phyloP scores from a whole-genome alignment of 257 asterid genomes.

The Osmanthus fragrans region DNA sequence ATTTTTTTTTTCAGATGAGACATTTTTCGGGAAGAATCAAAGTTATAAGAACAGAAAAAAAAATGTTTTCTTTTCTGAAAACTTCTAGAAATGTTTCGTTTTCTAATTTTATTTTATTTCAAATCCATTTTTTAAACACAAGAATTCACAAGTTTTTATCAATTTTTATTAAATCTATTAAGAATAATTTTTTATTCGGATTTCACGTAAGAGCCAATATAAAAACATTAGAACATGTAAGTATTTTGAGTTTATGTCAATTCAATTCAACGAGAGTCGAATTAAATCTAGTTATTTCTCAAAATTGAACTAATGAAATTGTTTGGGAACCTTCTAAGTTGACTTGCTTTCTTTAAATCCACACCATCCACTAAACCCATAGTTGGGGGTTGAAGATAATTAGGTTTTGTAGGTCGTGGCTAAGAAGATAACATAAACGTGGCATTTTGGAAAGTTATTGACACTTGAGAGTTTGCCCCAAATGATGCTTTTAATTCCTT shows the following conservation, averaged over 20 bases:
- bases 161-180: too few relatives aligned
- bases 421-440: background rate
- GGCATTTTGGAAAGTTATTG: background rate
- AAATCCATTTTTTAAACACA: too few relatives aligned
- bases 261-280: background rate
- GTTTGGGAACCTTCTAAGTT: background rate
- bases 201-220: too few relatives aligned
- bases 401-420: slow-evolving; percentile 22
- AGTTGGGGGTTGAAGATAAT: background rate
- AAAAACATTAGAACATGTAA: too few relatives aligned
- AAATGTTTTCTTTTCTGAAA: too few relatives aligned
- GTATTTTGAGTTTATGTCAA: background rate
- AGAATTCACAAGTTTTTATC: too few relatives aligned
- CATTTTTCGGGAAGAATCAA: too few relatives aligned
- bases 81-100: too few relatives aligned
- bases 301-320: background rate
- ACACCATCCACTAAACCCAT: background rate
- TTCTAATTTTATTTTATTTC: too few relatives aligned
- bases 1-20: too few relatives aligned
- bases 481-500: background rate
- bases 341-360: slow-evolving; percentile 12
- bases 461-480: background rate
- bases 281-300: background rate
- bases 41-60: too few relatives aligned
- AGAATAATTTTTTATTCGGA: too few relatives aligned